phyloP scores from a whole-genome alignment of 805 yeast genomes.

The Lipomyces japonicus region DNA sequence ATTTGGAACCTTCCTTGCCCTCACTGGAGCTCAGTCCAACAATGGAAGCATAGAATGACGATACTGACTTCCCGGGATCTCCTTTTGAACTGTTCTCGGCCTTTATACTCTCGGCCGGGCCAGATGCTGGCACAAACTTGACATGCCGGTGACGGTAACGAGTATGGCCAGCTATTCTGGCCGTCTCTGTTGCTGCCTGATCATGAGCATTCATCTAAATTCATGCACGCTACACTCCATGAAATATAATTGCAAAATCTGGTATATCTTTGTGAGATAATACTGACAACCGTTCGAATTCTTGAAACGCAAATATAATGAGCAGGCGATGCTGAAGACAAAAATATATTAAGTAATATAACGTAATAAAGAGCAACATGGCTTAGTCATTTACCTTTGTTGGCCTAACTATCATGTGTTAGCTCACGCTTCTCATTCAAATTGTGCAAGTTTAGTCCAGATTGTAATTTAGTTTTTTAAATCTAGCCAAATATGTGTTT shows the following conservation, averaged over 20 bases:
- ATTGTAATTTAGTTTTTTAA: too few relatives aligned
- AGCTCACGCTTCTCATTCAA: too few relatives aligned
- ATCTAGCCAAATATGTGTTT: too few relatives aligned
- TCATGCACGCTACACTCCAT: not conserved
- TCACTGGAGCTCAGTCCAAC: slow-evolving; percentile 9
- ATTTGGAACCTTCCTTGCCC: not conserved
- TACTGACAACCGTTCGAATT: not conserved
- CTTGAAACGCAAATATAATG: not conserved
- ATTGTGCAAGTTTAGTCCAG: too few relatives aligned
- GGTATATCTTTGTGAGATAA: too few relatives aligned
- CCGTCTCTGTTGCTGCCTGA: slow-evolving; percentile 1
- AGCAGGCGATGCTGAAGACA: not conserved
- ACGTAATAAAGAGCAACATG: too few relatives aligned
- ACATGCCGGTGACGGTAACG: slow-evolving; percentile 17
- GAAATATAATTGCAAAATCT: too few relatives aligned
- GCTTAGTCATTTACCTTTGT: too few relatives aligned
- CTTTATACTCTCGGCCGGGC: not conserved
- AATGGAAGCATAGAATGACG: slow-evolving; percentile 16
- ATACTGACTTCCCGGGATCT: not conserved
- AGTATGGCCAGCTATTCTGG: slow-evolving; percentile 1
- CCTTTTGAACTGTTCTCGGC: not conserved
- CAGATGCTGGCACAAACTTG: slow-evolving; percentile 13
- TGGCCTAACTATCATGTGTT: too few relatives aligned
- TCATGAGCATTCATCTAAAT: slow-evolving; percentile 3
- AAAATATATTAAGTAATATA: not conserved